Conservation (phyloP, 176 grass and related monocot species). For the Oropetium thomaeum region DNA sequence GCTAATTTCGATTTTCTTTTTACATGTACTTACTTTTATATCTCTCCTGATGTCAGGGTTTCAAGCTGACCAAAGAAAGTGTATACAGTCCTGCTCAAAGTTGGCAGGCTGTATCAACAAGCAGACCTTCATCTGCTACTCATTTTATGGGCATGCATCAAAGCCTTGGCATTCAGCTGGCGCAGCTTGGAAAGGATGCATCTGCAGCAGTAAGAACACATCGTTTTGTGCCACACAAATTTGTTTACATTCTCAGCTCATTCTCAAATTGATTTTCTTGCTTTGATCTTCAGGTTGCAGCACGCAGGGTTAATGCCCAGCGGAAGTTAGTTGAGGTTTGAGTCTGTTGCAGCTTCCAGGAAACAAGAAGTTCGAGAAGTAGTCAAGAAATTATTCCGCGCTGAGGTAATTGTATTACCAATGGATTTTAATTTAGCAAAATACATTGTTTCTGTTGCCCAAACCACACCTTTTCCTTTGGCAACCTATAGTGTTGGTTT, state of each 20-base stretch:
- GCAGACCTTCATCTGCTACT: constrained; percentile 46
- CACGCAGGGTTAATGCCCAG: constrained; percentile 43
- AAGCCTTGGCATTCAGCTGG: constrained; percentile 71
- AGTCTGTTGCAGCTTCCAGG: constrained; percentile 62
- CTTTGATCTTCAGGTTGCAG: constrained; percentile 60
- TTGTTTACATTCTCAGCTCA: constrained; percentile 29
- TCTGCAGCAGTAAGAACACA: constrained; percentile 56
- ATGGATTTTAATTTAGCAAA: background rate
- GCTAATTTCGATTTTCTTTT: constrained; percentile 1
- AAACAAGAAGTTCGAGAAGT: constrained; percentile 58
- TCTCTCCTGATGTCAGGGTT: constrained; percentile 47
- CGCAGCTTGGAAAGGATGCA: constrained; percentile 68
- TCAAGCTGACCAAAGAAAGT: constrained; percentile 74
- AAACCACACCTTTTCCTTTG: background rate
- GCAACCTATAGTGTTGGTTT: background rate
- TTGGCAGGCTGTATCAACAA: constrained; percentile 67
- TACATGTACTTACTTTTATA: background rate
- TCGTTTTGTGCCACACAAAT: background rate
- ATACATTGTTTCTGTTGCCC: constrained; percentile 7
- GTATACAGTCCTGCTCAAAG: constrained; percentile 54
- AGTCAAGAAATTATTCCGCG: constrained; percentile 60
- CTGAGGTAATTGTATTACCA: constrained; percentile 52
- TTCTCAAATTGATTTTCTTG: constrained; percentile 21
- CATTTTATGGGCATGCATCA: constrained; percentile 75
- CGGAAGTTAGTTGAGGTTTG: constrained; percentile 59